Percentiles rank a stretch among this genome's conserved stretches.
Evolutionary conservation across 1,284 basidiomycete species (phyloP).

Genomic region (Ceratobasidium sp.): DNA sequence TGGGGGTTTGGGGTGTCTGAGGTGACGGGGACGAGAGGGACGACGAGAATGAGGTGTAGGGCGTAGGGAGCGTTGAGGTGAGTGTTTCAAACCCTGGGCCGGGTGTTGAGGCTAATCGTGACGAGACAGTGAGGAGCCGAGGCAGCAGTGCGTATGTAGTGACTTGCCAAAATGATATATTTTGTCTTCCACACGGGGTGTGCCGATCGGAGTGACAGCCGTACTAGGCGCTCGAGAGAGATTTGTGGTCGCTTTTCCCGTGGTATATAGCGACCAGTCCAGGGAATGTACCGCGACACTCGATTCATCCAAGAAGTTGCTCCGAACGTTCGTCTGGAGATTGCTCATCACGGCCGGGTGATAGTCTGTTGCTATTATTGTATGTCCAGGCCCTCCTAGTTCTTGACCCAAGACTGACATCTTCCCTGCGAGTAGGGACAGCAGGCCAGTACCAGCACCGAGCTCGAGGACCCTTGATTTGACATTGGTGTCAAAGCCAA

Average conservation of each 20-base stretch:
- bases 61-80: conserved; percentile 17
- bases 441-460: conserved; percentile 88
- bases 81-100: not conserved
- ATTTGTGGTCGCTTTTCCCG: conserved; percentile 30
- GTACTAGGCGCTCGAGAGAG: conserved; percentile 36
- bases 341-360: conserved; percentile 80
- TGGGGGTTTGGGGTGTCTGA: conserved; percentile 30
- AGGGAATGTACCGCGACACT: conserved; percentile 62
- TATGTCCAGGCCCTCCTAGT: conserved; percentile 50
- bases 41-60: conserved; percentile 9
- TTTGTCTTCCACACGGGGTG: conserved; percentile 2
- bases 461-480: conserved; percentile 76
- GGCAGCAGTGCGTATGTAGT: not conserved
- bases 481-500: conserved; percentile 55
- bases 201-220: conserved; percentile 31
- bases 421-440: conserved; percentile 73
- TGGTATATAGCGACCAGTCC: conserved; percentile 74
- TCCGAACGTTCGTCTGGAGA: conserved; percentile 70
- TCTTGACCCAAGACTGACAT: conserved; percentile 56
- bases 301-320: conserved; percentile 63
- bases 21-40: conserved; percentile 27
- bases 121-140: not conserved
- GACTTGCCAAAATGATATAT: not conserved
- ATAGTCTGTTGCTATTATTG: conserved; percentile 81
- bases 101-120: not conserved